Base-by-base conservation (phyloP, 1,284 basidiomycete species). In the Sphagnurus paluster region DNA sequence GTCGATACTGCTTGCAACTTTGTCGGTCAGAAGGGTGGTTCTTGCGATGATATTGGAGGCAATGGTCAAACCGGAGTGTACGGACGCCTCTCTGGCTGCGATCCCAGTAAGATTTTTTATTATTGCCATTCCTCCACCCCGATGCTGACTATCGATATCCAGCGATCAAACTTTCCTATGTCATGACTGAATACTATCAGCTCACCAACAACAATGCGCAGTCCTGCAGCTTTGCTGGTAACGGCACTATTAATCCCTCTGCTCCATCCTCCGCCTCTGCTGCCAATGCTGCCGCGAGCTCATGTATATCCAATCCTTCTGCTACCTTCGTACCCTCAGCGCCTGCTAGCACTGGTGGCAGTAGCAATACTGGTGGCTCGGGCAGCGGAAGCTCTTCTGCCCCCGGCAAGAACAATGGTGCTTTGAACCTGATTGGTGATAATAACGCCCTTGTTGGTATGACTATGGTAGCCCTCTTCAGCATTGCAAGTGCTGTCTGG, bases 181-280 rank as follows among this genome's bases (percentile, higher is more conserved):
- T 86, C 46, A 90, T 96, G 80, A 87, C 79, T 59, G 71, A 84
- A 51, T 93, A 80, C 68, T 95, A 87, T 63, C 81, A 90, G 61
- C 62, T 72, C 32, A 80, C 78, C 46, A 77, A 77, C 62, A 76
- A 78, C 53, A 70, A 82, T 44, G 62, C 69, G 8, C 68, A 79
- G 41, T 75, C 87, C 5, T 92, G 89, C 68, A 75, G 73, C 70
- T 96, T 95, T 65, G 66, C 65, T 39, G 92, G 92, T 13, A 96
- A 97, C 62, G 93, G 84, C 3, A 91, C 89, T 6, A 68, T 90
- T 55, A 87, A 88, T 60, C 23, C 66, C n/a, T 64, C 65, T 20
- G 77, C 80, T 16, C 76, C 85, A 3, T 69, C 81, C 16, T 66
- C 70, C 26, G 71, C 72, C 13, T 66, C 75, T 24, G 77, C 80